A percentile compares a stretch with the other conserved stretches of the same genome.
Evolutionary conservation across 2,329 filamentous ascomycete species (phyloP).

Genomic region (Coniosporium uncinatum): DNA sequence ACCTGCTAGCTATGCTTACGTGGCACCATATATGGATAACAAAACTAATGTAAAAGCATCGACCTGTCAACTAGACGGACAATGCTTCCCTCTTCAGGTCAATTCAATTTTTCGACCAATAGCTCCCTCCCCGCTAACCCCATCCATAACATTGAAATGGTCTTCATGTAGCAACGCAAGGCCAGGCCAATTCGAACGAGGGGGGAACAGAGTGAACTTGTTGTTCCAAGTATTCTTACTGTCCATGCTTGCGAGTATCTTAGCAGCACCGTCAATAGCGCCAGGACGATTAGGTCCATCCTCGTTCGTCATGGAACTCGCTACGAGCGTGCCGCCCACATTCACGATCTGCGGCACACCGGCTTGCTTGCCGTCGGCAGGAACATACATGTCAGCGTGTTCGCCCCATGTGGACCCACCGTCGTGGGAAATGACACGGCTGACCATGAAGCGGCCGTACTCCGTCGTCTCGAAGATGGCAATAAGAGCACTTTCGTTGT

Average conservation of each 20-base stretch:
- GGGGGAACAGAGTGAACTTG: not conserved
- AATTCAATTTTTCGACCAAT: too few species aligned
- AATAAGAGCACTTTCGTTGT: constrained; percentile 24
- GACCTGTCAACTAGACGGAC: too few species aligned
- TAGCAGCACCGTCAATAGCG: not conserved
- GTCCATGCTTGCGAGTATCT: not conserved
- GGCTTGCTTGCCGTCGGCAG: constrained; percentile 22
- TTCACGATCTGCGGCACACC: constrained; percentile 36
- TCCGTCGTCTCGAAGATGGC: constrained; percentile 36
- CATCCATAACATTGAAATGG: too few species aligned
- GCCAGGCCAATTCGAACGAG: not conserved
- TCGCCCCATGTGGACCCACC: constrained; percentile 35
- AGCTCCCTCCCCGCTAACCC: too few species aligned
- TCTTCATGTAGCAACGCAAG: too few species aligned
- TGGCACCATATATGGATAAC: too few species aligned
- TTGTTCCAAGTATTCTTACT: not conserved
- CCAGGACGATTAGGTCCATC: constrained; percentile 13
- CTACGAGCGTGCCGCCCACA: constrained; percentile 34
- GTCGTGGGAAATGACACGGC: constrained; percentile 29
- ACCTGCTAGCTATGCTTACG: too few species aligned
- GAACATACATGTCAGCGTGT: constrained; percentile 28
- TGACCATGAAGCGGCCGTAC: constrained; percentile 24
- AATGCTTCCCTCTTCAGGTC: too few species aligned
- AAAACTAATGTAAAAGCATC: too few species aligned
- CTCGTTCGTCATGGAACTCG: constrained; percentile 40